Evolutionary conservation across 1,139 yeast species (phyloP).

Genomic region (Scheffersomyces insectosa): DNA sequence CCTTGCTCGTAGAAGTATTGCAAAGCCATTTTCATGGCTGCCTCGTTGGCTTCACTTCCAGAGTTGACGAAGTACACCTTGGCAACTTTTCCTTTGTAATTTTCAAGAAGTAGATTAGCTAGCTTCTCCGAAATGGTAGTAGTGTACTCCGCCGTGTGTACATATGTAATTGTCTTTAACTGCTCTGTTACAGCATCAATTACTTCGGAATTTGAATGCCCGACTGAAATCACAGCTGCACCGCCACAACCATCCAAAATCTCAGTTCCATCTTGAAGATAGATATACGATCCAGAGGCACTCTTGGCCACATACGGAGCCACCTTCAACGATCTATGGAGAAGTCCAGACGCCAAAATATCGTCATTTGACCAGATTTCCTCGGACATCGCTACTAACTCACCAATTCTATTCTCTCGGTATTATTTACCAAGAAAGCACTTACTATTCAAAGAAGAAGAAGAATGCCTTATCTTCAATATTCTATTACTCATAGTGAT

Average conservation of each 20-base stretch:
- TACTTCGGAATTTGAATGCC: slow-evolving; percentile 24
- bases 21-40: slow-evolving; percentile 18
- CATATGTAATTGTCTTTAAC: slow-evolving; percentile 12
- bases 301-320: slow-evolving; percentile 8
- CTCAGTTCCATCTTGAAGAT: slow-evolving; percentile 12
- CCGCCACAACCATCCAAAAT: slow-evolving; percentile 30
- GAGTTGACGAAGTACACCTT: slow-evolving; percentile 12
- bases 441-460: too few species aligned
- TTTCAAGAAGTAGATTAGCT: slow-evolving; percentile 9
- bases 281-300: slow-evolving; percentile 14
- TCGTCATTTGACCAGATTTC: background rate
- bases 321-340: slow-evolving; percentile 10
- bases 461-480: too few species aligned
- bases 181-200: slow-evolving; percentile 19
- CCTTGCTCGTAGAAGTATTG: slow-evolving; percentile 20
- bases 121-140: slow-evolving; percentile 9
- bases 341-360: background rate
- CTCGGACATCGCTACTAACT: background rate
- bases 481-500: too few species aligned
- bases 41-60: slow-evolving; percentile 20
- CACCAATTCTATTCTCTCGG: too few species aligned
- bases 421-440: too few species aligned
- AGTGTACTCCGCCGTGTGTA: slow-evolving; percentile 11
- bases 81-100: slow-evolving; percentile 13
- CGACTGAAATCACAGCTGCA: slow-evolving; percentile 30